A percentile compares a stretch with the other conserved stretches of the same genome.
These are phyloP conservation scores for Phytophthora agathidicida DNA, from an alignment of 352 stramenopile genomes.

Conservation along the genomic window DNA sequence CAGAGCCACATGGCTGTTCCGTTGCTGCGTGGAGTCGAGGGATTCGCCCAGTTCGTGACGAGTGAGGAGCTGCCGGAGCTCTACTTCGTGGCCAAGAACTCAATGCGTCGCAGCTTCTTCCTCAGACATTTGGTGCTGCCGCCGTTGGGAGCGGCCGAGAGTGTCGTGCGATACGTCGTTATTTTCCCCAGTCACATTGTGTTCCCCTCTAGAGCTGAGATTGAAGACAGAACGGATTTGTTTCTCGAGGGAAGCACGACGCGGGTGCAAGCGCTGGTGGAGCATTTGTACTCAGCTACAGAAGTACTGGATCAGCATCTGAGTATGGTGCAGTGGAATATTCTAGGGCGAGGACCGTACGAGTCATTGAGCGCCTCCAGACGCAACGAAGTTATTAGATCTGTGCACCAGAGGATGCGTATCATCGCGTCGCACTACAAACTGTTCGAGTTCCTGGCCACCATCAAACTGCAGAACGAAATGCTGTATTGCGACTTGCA, in stretches of 20 bases:
- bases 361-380: slow-evolving; percentile 68
- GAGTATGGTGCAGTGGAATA: slow-evolving; percentile 90
- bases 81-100: slow-evolving; percentile 87
- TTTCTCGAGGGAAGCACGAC: slow-evolving; percentile 79
- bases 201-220: slow-evolving; percentile 80
- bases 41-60: slow-evolving; percentile 77
- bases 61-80: slow-evolving; percentile 84
- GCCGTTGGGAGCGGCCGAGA: slow-evolving; percentile 66
- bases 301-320: slow-evolving; percentile 84
- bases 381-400: slow-evolving; percentile 69
- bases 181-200: slow-evolving; percentile 80
- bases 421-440: slow-evolving; percentile 81
- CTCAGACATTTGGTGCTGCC: slow-evolving; percentile 73
- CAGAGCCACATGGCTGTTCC: slow-evolving; percentile 66
- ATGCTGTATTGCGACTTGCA: slow-evolving; percentile 80
- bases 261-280: slow-evolving; percentile 72
- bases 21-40: slow-evolving; percentile 71
- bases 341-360: slow-evolving; percentile 78
- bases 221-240: slow-evolving; percentile 76
- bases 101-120: slow-evolving; percentile 70
- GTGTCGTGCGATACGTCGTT: slow-evolving; percentile 73
- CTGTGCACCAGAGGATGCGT: slow-evolving; percentile 72
- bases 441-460: slow-evolving; percentile 85
- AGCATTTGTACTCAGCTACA: slow-evolving; percentile 85
- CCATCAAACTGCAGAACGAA: slow-evolving; percentile 85